Conservation (phyloP, 2,329 filamentous ascomycete species). For the Stachybotrys elegans region DNA sequence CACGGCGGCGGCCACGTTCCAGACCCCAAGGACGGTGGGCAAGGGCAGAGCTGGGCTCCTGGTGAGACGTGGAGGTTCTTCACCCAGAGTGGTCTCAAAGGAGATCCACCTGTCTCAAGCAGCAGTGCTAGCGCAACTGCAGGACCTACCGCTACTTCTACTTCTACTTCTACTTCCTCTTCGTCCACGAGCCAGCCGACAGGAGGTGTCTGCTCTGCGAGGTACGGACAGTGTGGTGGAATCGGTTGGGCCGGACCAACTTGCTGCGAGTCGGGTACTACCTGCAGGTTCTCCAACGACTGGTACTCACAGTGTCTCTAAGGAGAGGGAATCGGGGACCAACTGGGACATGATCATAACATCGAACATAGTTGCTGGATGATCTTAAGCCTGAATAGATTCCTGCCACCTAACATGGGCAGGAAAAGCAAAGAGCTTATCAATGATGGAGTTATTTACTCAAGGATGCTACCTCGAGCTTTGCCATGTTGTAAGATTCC, state of each 20-base stretch:
- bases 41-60: conserved; percentile 15
- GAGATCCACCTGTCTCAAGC: conserved; percentile 1
- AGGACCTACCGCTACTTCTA: neutral
- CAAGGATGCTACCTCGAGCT: no score
- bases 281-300: neutral
- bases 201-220: neutral
- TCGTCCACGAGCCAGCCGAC: neutral
- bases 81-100: conserved; percentile 7
- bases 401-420: no score
- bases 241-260: conserved; percentile 4
- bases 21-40: conserved; percentile 10
- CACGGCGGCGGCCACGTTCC: conserved; percentile 17
- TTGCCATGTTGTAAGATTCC: no score
- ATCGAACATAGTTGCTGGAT: no score
- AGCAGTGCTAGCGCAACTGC: neutral
- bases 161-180: neutral
- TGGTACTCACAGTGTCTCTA: neutral
- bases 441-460: no score
- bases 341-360: no score
- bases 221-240: conserved; percentile 7
- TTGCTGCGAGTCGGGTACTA: conserved; percentile 5
- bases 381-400: no score
- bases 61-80: conserved; percentile 20
- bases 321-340: no score
- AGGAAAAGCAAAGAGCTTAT: no score